phyloP scores from a whole-genome alignment of 192 early-diverging fungal species.

The Mortierella claussenii region DNA sequence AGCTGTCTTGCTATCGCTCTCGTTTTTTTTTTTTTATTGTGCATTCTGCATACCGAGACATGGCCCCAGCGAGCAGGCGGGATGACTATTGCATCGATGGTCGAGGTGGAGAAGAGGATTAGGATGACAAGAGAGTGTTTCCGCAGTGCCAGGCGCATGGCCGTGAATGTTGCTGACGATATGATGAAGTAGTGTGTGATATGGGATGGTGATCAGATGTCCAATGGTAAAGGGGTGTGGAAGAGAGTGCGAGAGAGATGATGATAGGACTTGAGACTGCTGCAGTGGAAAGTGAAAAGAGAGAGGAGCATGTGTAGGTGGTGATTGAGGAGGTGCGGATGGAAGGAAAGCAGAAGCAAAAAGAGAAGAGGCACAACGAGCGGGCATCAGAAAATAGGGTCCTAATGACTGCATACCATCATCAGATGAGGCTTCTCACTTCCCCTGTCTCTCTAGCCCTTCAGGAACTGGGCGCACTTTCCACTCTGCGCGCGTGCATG shows the following conservation, averaged over 20 bases:
- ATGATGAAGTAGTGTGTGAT: no score
- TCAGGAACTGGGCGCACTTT: neutral
- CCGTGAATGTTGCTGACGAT: no score
- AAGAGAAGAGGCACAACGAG: neutral
- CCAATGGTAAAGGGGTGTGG: neutral
- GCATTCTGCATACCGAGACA: slow-evolving; percentile 23
- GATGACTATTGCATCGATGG: slow-evolving; percentile 11
- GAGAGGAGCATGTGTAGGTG: neutral
- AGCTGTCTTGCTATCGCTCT: neutral
- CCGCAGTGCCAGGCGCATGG: neutral
- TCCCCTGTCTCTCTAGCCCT: neutral
- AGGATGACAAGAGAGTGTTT: neutral
- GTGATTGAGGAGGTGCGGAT: slow-evolving; percentile 1
- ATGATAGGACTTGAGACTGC: neutral
- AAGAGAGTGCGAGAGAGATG: neutral
- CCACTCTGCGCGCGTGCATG: no score
- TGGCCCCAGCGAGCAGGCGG: slow-evolving; percentile 46
- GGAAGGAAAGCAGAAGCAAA: neutral
- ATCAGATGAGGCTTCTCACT: neutral
- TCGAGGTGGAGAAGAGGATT: neutral
- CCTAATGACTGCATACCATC: neutral
- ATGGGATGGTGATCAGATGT: no score
- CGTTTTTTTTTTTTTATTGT: neutral
- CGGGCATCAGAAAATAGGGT: neutral
- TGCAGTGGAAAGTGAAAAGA: neutral